phyloP scores from a whole-genome alignment of 2,329 filamentous ascomycete species.

The Madurella fahalii region DNA sequence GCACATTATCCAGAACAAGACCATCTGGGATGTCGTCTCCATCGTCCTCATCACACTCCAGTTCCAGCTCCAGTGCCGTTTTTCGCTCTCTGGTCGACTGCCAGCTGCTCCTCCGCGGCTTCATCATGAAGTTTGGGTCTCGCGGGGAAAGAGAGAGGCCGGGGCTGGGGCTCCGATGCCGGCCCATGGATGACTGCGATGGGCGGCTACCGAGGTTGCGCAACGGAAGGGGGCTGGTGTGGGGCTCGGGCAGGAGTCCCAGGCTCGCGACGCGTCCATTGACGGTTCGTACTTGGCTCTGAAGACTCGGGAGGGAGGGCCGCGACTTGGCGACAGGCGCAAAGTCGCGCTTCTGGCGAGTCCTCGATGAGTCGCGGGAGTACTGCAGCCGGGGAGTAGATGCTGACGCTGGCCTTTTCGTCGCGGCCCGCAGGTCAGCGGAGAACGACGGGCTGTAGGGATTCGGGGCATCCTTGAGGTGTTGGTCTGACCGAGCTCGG shows the following conservation, averaged over 20 bases:
- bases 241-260: slow-evolving; percentile 31
- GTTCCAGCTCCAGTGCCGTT: slow-evolving; percentile 65
- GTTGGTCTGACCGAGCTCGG: slow-evolving; percentile 33
- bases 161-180: slow-evolving; percentile 51
- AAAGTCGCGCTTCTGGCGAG: slow-evolving; percentile 33
- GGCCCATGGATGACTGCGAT: slow-evolving; percentile 38
- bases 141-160: slow-evolving; percentile 42
- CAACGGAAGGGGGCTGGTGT: slow-evolving; percentile 28
- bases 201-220: slow-evolving; percentile 38
- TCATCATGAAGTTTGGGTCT: slow-evolving; percentile 38
- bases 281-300: slow-evolving; percentile 42
- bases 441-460: slow-evolving; percentile 49
- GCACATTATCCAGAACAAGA: slow-evolving; percentile 75
- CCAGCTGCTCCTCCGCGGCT: slow-evolving; percentile 63
- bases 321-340: slow-evolving; percentile 33
- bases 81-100: slow-evolving; percentile 63
- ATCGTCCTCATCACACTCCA: slow-evolving; percentile 72
- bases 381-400: slow-evolving; percentile 30
- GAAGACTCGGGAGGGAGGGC: slow-evolving; percentile 43
- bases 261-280: slow-evolving; percentile 51
- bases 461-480: slow-evolving; percentile 37
- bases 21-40: slow-evolving; percentile 76
- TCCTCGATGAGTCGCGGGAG: slow-evolving; percentile 30
- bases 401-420: slow-evolving; percentile 21
- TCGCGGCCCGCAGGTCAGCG: slow-evolving; percentile 39